Base-by-base conservation (phyloP, 1,284 basidiomycete species). In the Hymenochaete sp. region DNA sequence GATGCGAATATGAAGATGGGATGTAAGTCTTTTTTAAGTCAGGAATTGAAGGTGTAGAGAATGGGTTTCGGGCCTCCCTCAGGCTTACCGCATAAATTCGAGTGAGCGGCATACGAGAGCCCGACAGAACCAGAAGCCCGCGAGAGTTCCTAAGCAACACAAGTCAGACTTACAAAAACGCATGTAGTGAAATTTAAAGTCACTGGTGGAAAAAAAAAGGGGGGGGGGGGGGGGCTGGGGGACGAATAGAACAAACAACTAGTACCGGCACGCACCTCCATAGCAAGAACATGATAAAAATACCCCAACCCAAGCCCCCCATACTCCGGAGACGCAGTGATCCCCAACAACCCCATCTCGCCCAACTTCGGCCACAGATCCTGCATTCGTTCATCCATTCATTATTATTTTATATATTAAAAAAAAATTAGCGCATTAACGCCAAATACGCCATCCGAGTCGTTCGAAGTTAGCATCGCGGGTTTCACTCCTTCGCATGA, bases 61-160 rank as follows among this genome's bases (percentile, higher is more conserved):
- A n/a, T n/a, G n/a, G n/a, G n/a, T n/a, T n/a, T n/a, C n/a, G n/a
- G n/a, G n/a, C n/a, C n/a, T n/a, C n/a, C n/a, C n/a, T n/a, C n/a
- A n/a, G n/a, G n/a, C 44, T 10, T 28, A 47, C 45, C 45, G 61
- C 91, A 92, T 16, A 91, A 72, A 60, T 92, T 95, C 3, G 90
- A 93, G 59, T 97, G 93, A 9, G 93, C 92, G 44, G 92, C 93
- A 56, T 97, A 97, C 2, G 88, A 92, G 8, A 97, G 75, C 1
- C 84, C 93, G 26, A 97, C 82, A 2, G 87, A 90, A 18, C 91
- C 93, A 4, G 90, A 93, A 5, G 89, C 88, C 22, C 81, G 71
- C 21, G 91, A 93, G 44, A 97, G 69, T 55, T 89, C 86, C 45
- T 47, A 26, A n/a, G 25, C 1, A 35, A 13, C 21, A 35, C 13